Evolutionary conservation across 768 basidiomycete genomes (phyloP), one percentile per base, ranked within the genome.

Genomic region (Lactarius indigo): DNA sequence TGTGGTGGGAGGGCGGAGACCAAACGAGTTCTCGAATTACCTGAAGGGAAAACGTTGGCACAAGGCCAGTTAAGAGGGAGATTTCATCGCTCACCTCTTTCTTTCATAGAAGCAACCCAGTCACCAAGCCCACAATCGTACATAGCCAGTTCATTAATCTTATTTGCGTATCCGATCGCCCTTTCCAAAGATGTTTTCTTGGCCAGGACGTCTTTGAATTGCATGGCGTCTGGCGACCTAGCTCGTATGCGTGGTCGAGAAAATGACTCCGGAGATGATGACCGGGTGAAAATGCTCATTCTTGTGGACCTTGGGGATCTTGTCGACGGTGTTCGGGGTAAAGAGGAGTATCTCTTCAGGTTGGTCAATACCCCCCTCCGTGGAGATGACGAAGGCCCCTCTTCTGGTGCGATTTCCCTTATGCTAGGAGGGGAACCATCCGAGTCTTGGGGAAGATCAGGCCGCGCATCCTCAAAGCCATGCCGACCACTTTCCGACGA

Each of bases 61-160:
- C 65, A 66, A 33, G 13, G 61, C 59, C 20, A 50, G 4, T n/a
- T 54, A 35, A 42, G 28, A 68, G 28, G 39, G 50, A 18, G 23
- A 61, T 58, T 50, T 52, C 41, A 70, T 52, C 69, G 74, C 79
- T 30, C 71, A 90, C 92, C 83, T 81, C 82, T 81, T 62, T 79
- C 76, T 69, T 77, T 84, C 63, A 82, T 82, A 64, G 84, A 82
- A 44, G 78, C 69, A 30, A 93, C 76, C 94, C 94, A 96, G n/a
- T 89, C 86, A 23, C 79, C 78, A 61, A 95, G 77, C 37, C 93
- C 92, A 70, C 89, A 89, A 72, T 93, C 90, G 72, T 85, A 87
- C 67, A 81, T 78, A 63, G 85, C 85, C 23, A 96, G 75, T 73
- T 94, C 91, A 72, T 92, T 92, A 69, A 95, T 91, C 79, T 94